phyloP scores from a whole-genome alignment of 2,329 filamentous ascomycete species.

The Alternaria atra region DNA sequence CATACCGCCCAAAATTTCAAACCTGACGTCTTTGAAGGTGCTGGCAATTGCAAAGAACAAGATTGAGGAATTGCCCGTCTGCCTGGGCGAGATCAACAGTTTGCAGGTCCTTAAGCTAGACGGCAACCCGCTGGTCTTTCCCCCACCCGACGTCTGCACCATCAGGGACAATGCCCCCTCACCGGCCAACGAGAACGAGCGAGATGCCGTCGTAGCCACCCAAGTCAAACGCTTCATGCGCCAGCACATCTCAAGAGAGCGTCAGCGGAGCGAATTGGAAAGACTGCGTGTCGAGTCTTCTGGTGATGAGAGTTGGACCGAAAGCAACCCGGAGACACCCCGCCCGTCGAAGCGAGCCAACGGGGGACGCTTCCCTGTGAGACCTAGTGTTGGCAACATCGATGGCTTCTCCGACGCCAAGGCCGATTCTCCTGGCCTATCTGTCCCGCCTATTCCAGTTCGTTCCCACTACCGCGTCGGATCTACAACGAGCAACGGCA shows the following conservation, averaged over 20 bases:
- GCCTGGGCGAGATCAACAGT: conserved; percentile 87
- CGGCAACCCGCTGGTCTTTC: conserved; percentile 85
- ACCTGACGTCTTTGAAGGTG: conserved; percentile 85
- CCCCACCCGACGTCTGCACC: conserved; percentile 61
- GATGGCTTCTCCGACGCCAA: conserved; percentile 64
- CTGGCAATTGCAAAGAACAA: conserved; percentile 87
- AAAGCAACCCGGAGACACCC: conserved; percentile 79
- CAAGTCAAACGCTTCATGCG: conserved; percentile 68
- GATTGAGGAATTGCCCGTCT: conserved; percentile 83
- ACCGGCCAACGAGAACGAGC: conserved; percentile 66
- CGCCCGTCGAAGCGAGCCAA: conserved; percentile 68
- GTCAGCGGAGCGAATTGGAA: conserved; percentile 44
- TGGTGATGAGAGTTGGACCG: conserved; percentile 61
- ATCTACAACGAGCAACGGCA: conserved; percentile 68
- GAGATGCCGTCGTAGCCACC: conserved; percentile 67
- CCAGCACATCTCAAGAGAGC: conserved; percentile 51
- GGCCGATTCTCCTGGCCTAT: conserved; percentile 35
- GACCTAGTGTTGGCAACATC: conserved; percentile 72
- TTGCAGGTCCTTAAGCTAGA: conserved; percentile 89
- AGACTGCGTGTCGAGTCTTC: conserved; percentile 55
- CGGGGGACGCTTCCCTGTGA: conserved; percentile 68
- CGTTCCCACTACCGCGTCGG: conserved; percentile 82
- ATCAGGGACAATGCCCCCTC: conserved; percentile 54
- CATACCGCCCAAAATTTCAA: conserved; percentile 81
- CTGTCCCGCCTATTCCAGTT: conserved; percentile 77